A percentile compares a stretch with the other conserved stretches of the same genome.
Conservation (phyloP, 208 protist species). For the Endotrypanum monterogeii region DNA sequence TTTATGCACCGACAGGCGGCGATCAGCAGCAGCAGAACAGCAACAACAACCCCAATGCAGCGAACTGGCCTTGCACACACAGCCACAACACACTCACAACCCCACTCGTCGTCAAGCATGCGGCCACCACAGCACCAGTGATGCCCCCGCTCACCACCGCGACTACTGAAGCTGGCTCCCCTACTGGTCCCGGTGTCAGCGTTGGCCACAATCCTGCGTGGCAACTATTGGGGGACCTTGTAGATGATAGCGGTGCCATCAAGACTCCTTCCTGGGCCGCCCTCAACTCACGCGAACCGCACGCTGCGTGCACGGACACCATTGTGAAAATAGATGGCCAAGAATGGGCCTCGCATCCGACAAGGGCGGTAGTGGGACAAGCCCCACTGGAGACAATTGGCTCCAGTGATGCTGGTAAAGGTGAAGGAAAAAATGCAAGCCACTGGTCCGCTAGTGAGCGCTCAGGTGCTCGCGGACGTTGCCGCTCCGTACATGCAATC, state of each 20-base stretch:
- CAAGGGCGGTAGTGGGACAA: not conserved
- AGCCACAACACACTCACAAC: not conserved
- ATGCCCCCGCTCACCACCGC: not conserved
- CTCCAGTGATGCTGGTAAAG: not conserved
- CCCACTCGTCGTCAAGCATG: not conserved
- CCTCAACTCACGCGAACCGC: not conserved
- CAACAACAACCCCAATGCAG: conserved; percentile 1
- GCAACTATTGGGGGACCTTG: conserved; percentile 13
- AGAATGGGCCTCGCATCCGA: not conserved
- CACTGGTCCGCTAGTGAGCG: conserved; percentile 1
- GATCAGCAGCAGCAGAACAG: conserved; percentile 5
- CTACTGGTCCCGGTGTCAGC: not conserved
- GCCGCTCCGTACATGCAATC: not conserved
- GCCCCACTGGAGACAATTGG: not conserved
- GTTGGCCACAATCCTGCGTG: conserved; percentile 8
- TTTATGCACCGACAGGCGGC: not conserved
- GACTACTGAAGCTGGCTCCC: not conserved
- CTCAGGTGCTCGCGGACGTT: conserved; percentile 1
- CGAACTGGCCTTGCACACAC: conserved; percentile 12
- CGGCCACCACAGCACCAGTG: not conserved
- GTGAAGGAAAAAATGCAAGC: not conserved
- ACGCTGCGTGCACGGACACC: not conserved
- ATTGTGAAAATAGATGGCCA: conserved; percentile 2
- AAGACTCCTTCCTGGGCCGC: not conserved
- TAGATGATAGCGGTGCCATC: not conserved